Conservation (phyloP, 2,329 filamentous ascomycete genomes). For the Penicillium sp. region DNA sequence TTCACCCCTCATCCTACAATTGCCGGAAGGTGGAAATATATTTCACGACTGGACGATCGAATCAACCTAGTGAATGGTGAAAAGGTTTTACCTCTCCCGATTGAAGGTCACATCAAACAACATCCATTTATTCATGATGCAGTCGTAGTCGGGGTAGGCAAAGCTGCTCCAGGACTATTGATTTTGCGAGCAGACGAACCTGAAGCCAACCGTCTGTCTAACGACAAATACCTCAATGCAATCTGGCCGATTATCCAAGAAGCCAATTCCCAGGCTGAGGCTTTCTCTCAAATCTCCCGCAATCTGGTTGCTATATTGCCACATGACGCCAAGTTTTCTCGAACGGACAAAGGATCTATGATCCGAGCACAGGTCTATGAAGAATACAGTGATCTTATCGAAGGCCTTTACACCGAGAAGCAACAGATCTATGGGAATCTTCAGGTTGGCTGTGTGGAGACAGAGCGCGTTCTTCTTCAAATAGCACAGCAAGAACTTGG, state of each 20-base stretch:
- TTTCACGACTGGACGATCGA: slow-evolving; percentile 34
- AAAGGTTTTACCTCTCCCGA: slow-evolving; percentile 36
- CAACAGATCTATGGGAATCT: slow-evolving; percentile 29
- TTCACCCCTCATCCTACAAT: slow-evolving; percentile 35
- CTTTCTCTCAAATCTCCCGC: slow-evolving; percentile 47
- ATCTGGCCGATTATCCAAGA: slow-evolving; percentile 42
- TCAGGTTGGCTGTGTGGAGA: slow-evolving; percentile 31
- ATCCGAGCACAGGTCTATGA: slow-evolving; percentile 53
- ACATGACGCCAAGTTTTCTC: slow-evolving; percentile 43
- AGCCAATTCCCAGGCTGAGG: slow-evolving; percentile 44
- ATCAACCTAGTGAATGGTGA: slow-evolving; percentile 37
- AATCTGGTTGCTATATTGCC: slow-evolving; percentile 43
- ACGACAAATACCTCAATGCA: slow-evolving; percentile 37
- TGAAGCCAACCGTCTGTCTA: slow-evolving; percentile 19
- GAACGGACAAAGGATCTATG: slow-evolving; percentile 56
- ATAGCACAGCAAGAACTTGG: slow-evolving; percentile 34
- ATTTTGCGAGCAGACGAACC: slow-evolving; percentile 29
- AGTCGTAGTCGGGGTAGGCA: slow-evolving; percentile 32
- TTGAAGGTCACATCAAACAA: slow-evolving; percentile 36
- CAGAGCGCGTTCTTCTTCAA: slow-evolving; percentile 36
- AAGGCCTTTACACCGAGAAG: slow-evolving; percentile 28
- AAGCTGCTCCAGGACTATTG: slow-evolving; percentile 30
- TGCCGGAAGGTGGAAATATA: slow-evolving; percentile 35
- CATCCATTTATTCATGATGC: slow-evolving; percentile 33
- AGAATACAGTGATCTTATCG: slow-evolving; percentile 47